phyloP scores from a whole-genome alignment of 495 filamentous ascomycete genomes.

The Penicillium fimorum region DNA sequence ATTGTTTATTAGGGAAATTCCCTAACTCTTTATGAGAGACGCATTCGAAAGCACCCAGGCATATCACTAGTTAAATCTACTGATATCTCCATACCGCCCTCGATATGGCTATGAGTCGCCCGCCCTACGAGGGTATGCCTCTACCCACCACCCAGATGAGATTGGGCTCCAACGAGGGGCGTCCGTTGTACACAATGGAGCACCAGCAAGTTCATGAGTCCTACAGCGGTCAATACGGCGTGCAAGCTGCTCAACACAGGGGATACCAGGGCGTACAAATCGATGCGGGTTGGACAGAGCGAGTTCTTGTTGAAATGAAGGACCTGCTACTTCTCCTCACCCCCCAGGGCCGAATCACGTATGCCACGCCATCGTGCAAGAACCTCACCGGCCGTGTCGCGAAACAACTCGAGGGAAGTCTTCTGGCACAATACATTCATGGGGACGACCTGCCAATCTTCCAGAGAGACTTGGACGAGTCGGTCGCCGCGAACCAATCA shows the following conservation, averaged over 20 bases:
- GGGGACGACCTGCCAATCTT: slow-evolving; percentile 85
- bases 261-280: slow-evolving; percentile 79
- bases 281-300: slow-evolving; percentile 83
- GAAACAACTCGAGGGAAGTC: slow-evolving; percentile 67
- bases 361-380: slow-evolving; percentile 77
- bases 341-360: slow-evolving; percentile 76
- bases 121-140: slow-evolving; percentile 15
- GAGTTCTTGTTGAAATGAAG: slow-evolving; percentile 83
- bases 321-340: slow-evolving; percentile 88
- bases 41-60: not conserved
- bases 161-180: slow-evolving; percentile 15
- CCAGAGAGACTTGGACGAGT: slow-evolving; percentile 85
- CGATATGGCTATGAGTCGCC: slow-evolving; percentile 22
- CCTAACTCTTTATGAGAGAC: not conserved
- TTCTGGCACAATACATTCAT: slow-evolving; percentile 79
- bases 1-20: not conserved
- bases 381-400: slow-evolving; percentile 73
- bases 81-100: not conserved
- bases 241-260: slow-evolving; percentile 45
- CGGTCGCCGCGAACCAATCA: slow-evolving; percentile 74
- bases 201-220: slow-evolving; percentile 19
- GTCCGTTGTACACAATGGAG: slow-evolving; percentile 17
- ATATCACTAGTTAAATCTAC: not conserved
- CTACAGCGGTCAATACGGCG: slow-evolving; percentile 48
- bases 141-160: slow-evolving; percentile 12